These are phyloP conservation scores for Barnettozyma pratensis DNA, from an alignment of 805 yeast species.

Conservation along the genomic window DNA sequence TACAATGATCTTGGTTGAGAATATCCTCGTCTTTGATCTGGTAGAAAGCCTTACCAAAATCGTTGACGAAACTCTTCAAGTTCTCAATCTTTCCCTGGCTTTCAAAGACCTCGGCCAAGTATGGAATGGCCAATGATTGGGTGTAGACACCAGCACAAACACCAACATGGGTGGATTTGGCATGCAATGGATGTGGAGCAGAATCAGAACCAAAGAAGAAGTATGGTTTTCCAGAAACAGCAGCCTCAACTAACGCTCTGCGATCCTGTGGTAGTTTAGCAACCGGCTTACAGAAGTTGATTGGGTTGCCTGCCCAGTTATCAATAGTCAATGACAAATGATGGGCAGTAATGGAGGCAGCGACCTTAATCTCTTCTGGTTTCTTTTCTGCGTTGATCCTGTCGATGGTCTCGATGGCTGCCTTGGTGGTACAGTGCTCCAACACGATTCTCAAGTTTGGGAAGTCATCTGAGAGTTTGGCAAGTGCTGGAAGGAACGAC, in stretches of 20 bases:
- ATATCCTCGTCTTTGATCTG: constrained; percentile 42
- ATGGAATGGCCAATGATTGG: constrained; percentile 75
- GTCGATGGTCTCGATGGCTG: constrained; percentile 75
- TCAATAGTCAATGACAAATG: constrained; percentile 86
- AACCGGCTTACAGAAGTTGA: constrained; percentile 95
- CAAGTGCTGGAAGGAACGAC: constrained; percentile 82
- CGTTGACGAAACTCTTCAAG: constrained; percentile 69
- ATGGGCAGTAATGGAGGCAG: constrained; percentile 95
- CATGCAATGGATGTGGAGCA: constrained; percentile 89
- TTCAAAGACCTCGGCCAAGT: constrained; percentile 84
- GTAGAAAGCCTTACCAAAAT: constrained; percentile 70
- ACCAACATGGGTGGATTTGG: constrained; percentile 70
- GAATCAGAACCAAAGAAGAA: constrained; percentile 97
- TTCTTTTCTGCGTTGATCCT: constrained; percentile 47
- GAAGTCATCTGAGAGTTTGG: constrained; percentile 71
- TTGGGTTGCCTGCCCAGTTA: constrained; percentile 94
- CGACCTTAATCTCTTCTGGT: constrained; percentile 50
- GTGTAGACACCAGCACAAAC: constrained; percentile 99
- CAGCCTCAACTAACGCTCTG: constrained; percentile 78
- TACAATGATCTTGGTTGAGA: constrained; percentile 42
- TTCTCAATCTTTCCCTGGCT: constrained; percentile 55
- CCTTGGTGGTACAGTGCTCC: constrained; percentile 93
- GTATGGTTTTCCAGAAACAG: constrained; percentile 85
- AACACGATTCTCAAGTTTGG: constrained; percentile 82
- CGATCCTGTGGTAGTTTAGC: constrained; percentile 89